These are phyloP conservation scores for Fraxinus anomala DNA, from an alignment of 257 asterid genomes.

Conservation along the genomic window DNA sequence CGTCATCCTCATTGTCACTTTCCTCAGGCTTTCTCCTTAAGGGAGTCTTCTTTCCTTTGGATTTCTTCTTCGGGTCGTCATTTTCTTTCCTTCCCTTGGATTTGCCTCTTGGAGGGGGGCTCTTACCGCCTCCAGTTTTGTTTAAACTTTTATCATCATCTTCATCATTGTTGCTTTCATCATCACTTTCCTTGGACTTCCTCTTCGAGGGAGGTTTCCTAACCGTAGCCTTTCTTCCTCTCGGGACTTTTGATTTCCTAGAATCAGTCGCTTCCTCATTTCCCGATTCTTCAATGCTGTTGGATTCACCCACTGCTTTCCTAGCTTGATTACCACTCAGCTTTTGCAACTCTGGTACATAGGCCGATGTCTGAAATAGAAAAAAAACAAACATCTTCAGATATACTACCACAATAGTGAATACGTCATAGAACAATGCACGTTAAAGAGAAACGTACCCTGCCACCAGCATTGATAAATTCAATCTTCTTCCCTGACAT, in stretches of 20 bases:
- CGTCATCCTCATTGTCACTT: constrained; percentile 44
- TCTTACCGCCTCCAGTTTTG: constrained; percentile 38
- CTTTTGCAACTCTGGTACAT: constrained; percentile 88
- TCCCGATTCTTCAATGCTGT: constrained; percentile 45
- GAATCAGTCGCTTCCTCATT: constrained; percentile 39
- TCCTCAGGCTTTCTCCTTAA: constrained; percentile 51
- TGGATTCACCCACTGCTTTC: constrained; percentile 47
- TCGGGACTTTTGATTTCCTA: constrained; percentile 27
- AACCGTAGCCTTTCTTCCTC: constrained; percentile 35
- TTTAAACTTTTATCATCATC: constrained; percentile 35
- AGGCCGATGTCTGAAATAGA: constrained; percentile 80
- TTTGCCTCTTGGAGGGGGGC: constrained; percentile 40
- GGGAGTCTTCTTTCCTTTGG: constrained; percentile 43
- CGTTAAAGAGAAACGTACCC: constrained; percentile 58
- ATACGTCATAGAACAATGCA: constrained; percentile 11
- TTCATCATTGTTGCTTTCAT: constrained; percentile 34
- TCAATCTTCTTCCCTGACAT: constrained; percentile 84
- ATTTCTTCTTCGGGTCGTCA: constrained; percentile 39
- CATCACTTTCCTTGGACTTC: constrained; percentile 34
- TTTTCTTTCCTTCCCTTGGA: constrained; percentile 36
- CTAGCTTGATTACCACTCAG: constrained; percentile 59
- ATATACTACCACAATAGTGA: background rate
- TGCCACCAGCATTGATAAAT: constrained; percentile 89
- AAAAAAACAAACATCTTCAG: constrained; percentile 20
- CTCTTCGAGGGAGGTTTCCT: constrained; percentile 45